Percentiles rank a stretch among this genome's conserved stretches.
Conservation (phyloP, 2,329 filamentous ascomycete species). For the Zarea fungicola region DNA sequence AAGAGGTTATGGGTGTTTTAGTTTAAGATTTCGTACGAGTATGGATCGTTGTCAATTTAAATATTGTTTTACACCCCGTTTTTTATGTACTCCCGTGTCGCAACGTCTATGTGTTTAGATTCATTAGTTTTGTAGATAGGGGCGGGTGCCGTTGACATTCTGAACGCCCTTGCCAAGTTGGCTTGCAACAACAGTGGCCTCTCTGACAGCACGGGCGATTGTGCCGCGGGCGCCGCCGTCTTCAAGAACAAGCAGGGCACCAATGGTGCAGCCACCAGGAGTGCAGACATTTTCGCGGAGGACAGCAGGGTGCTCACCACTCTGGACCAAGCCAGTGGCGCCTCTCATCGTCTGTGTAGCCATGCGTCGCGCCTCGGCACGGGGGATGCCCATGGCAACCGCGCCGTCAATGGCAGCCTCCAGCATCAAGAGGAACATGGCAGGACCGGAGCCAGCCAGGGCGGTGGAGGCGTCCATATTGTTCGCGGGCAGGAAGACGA, state of each 20-base stretch:
- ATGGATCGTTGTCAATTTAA: not conserved
- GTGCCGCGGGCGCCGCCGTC: conserved; percentile 65
- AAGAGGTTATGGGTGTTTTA: conserved; percentile 10
- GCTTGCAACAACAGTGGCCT: conserved; percentile 65
- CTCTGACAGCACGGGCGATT: conserved; percentile 62
- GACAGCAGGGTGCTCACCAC: conserved; percentile 69
- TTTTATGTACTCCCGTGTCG: conserved; percentile 14
- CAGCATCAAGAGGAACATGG: conserved; percentile 70
- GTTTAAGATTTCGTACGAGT: conserved; percentile 11
- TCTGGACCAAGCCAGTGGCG: conserved; percentile 62
- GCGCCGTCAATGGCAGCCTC: conserved; percentile 73
- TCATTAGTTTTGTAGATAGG: conserved; percentile 13
- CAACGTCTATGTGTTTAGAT: conserved; percentile 22
- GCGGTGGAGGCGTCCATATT: conserved; percentile 71
- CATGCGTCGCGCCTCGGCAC: conserved; percentile 69
- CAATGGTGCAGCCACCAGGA: conserved; percentile 73
- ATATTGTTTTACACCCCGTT: not conserved
- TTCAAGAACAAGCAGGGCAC: conserved; percentile 67
- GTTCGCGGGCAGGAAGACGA: conserved; percentile 59
- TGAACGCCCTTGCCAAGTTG: conserved; percentile 45
- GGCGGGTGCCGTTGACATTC: conserved; percentile 31
- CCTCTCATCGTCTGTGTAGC: conserved; percentile 75
- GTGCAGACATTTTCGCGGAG: conserved; percentile 72
- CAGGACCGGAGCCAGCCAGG: conserved; percentile 68
- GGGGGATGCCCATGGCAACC: conserved; percentile 71